These are phyloP conservation scores for Raphanus sativus DNA, from an alignment of 345 rosid genomes.

Conservation along the genomic window DNA sequence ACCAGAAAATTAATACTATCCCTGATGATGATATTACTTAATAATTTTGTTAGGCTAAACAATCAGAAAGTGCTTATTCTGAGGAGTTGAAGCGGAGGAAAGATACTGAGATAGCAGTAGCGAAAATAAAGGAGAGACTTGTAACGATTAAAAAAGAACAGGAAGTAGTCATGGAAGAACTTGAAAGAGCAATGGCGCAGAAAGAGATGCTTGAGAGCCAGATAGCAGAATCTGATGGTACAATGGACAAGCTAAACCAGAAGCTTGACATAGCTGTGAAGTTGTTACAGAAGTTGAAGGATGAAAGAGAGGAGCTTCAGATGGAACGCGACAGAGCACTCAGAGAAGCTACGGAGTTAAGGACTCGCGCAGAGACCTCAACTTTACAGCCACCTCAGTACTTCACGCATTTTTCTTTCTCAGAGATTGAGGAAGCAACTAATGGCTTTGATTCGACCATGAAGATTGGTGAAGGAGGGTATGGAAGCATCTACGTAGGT, in stretches of 20 bases:
- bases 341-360: conserved; percentile 75
- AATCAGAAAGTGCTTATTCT: conserved; percentile 52
- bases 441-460: conserved; percentile 56
- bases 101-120: conserved; percentile 61
- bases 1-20: too few species aligned
- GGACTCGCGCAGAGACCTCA: conserved; percentile 62
- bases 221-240: conserved; percentile 54
- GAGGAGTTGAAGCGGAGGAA: conserved; percentile 70
- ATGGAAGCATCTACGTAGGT: conserved; percentile 81
- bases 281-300: conserved; percentile 58
- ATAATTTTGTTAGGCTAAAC: conserved; percentile 46
- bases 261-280: conserved; percentile 82
- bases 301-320: conserved; percentile 69
- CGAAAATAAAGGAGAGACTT: conserved; percentile 57
- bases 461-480: conserved; percentile 93
- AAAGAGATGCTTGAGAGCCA: conserved; percentile 54
- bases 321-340: conserved; percentile 75
- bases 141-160: conserved; percentile 49
- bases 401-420: conserved; percentile 64
- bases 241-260: conserved; percentile 62
- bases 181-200: conserved; percentile 47
- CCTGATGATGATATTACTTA: too few species aligned
- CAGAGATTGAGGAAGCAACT: conserved; percentile 78
- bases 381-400: conserved; percentile 47
- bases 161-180: conserved; percentile 52